These are phyloP conservation scores for Aspergillus sp. DNA, from an alignment of 2,329 filamentous ascomycete genomes.

Conservation along the genomic window DNA sequence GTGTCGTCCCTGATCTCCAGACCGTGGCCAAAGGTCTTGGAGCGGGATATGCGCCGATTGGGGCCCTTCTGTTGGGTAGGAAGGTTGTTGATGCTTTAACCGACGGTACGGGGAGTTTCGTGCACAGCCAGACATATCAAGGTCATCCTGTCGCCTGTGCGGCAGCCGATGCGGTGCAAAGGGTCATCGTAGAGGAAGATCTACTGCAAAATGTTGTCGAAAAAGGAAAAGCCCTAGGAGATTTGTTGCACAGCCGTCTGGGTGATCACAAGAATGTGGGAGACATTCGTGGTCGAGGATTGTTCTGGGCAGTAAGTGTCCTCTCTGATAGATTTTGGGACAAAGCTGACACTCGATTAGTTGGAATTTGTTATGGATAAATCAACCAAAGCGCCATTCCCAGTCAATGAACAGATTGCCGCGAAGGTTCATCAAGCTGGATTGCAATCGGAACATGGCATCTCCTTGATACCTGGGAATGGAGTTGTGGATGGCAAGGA, in stretches of 20 bases:
- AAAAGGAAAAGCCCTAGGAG: slow-evolving; percentile 25
- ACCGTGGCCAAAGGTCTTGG: slow-evolving; percentile 55
- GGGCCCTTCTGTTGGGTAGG: slow-evolving; percentile 46
- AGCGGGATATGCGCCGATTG: slow-evolving; percentile 50
- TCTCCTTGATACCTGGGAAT: slow-evolving; percentile 49
- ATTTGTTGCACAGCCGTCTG: slow-evolving; percentile 40
- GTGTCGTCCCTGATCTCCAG: slow-evolving; percentile 51
- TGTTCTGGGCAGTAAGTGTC: slow-evolving; percentile 50
- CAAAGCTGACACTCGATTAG: slow-evolving; percentile 17
- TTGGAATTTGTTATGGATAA: slow-evolving; percentile 54
- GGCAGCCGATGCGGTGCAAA: slow-evolving; percentile 48
- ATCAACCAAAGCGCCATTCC: slow-evolving; percentile 46
- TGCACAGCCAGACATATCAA: slow-evolving; percentile 56
- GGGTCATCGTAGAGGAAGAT: slow-evolving; percentile 47
- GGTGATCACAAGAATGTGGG: slow-evolving; percentile 44
- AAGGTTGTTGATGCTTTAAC: slow-evolving; percentile 44
- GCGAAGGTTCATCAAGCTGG: slow-evolving; percentile 45
- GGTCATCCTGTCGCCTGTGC: slow-evolving; percentile 50
- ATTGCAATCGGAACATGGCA: slow-evolving; percentile 27
- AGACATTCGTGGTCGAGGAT: slow-evolving; percentile 50
- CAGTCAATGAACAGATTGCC: slow-evolving; percentile 36
- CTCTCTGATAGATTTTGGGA: slow-evolving; percentile 1
- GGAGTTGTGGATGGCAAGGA: slow-evolving; percentile 47
- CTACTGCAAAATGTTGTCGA: slow-evolving; percentile 40
- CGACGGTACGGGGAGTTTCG: slow-evolving; percentile 41